Evolutionary conservation across 116 monocot species (phyloP).

Genomic region (Dioscorea cayenensis): DNA sequence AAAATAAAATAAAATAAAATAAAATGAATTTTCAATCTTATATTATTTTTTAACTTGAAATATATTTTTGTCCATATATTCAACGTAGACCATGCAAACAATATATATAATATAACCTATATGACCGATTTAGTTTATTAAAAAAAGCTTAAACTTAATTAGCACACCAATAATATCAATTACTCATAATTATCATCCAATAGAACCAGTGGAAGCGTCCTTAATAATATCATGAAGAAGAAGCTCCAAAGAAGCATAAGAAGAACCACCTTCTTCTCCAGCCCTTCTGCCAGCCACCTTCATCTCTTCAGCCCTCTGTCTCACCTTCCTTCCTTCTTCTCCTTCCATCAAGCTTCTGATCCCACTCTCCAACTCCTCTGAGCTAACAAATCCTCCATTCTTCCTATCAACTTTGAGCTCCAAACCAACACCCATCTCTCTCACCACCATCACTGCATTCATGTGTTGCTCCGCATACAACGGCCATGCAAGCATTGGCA

Average conservation of each 20-base stretch:
- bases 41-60: no score
- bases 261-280: not conserved
- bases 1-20: no score
- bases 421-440: conserved; percentile 17
- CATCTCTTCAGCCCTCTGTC: conserved; percentile 18
- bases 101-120: no score
- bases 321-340: conserved; percentile 4
- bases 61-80: no score
- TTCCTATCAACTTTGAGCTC: conserved; percentile 8
- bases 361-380: conserved; percentile 14
- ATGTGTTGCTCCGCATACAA: conserved; percentile 26
- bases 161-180: no score
- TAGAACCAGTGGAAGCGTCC: not conserved
- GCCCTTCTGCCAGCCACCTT: conserved; percentile 9
- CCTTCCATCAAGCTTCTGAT: conserved; percentile 21
- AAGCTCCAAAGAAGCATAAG: not conserved
- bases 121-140: no score
- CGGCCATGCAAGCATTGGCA: conserved; percentile 27
- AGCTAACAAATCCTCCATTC: conserved; percentile 7
- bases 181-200: not conserved
- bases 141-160: no score
- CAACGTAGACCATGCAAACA: no score
- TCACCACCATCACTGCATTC: conserved; percentile 21
- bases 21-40: no score
- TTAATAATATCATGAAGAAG: not conserved